Base-by-base conservation (phyloP, 495 filamentous ascomycete species). In the Staphylotrichum tortipilum region DNA sequence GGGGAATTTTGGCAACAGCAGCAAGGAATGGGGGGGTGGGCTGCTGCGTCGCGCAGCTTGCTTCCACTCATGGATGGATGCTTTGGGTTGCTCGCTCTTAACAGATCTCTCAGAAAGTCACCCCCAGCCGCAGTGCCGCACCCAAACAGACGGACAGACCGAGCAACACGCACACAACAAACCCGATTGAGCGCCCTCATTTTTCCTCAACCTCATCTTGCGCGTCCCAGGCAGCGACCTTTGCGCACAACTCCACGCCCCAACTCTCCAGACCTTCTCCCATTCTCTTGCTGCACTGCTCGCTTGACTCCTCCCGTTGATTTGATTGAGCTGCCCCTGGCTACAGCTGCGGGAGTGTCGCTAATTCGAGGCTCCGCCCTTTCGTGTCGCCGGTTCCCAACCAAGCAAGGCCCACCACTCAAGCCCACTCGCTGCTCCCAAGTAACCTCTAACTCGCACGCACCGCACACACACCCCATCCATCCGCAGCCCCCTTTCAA, bases 51-150 rank as follows among this genome's bases (percentile, higher is more conserved):
- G n/a, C n/a, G n/a, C n/a, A n/a, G n/a, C n/a, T n/a, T n/a, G n/a
- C n/a, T n/a, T n/a, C n/a, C n/a, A n/a, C n/a, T n/a, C n/a, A n/a
- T n/a, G n/a, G n/a, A n/a, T n/a, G n/a, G n/a, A n/a, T n/a, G n/a
- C n/a, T n/a, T n/a, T n/a, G n/a, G n/a, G 46, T 40, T 49, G 35
- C 37, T 40, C 43, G 46, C 47, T 57, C 44, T 57, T 57, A 57
- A 59, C 62, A 64, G 54, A 64, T 64, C 62, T 57, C 50, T 53
- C 55, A 49, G 37, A 59, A 57, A 60, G 58, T 49, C n/a, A 45
- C 50, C 46, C 49, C 23, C 51, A 46, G 24, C 43, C 26, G 45
- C 18, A 26, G 39, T 52, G 42, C 50, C 36, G 34, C 47, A 42
- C 35, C n/a, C n/a, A n/a, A 42, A 50, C 38, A 50, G 41, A 15